A percentile compares a stretch with the other conserved stretches of the same genome.
Evolutionary conservation across 2,329 filamentous ascomycete genomes (phyloP).

Genomic region (Gliomastix tumulicola): DNA sequence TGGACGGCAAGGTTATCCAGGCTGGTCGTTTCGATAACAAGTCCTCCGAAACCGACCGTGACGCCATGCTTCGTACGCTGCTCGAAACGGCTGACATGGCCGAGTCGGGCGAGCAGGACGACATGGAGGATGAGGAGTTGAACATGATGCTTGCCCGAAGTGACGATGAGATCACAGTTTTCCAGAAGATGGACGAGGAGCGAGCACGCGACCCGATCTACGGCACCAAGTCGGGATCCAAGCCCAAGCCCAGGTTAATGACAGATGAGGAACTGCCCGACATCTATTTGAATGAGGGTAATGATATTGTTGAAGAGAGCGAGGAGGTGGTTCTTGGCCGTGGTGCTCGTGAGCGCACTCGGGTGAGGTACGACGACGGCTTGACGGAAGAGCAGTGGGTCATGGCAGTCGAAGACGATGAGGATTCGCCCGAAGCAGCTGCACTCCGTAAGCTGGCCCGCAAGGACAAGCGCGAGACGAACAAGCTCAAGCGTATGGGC

Average conservation of each 20-base stretch:
- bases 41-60: slow-evolving; percentile 95
- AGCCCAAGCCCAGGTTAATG: slow-evolving; percentile 72
- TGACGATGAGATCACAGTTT: slow-evolving; percentile 69
- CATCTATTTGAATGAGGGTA: slow-evolving; percentile 85
- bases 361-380: slow-evolving; percentile 93
- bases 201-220: slow-evolving; percentile 61
- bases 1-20: slow-evolving; percentile 99
- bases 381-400: slow-evolving; percentile 99
- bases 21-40: slow-evolving; percentile 99
- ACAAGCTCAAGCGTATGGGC: slow-evolving; percentile 57
- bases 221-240: slow-evolving; percentile 57
- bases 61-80: slow-evolving; percentile 90
- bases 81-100: slow-evolving; percentile 75
- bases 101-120: slow-evolving; percentile 71
- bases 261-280: slow-evolving; percentile 84
- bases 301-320: slow-evolving; percentile 64
- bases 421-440: slow-evolving; percentile 88
- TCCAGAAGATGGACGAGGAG: slow-evolving; percentile 79
- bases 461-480: slow-evolving; percentile 71
- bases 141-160: slow-evolving; percentile 90
- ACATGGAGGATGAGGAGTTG: slow-evolving; percentile 97
- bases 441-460: slow-evolving; percentile 83
- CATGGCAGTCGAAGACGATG: slow-evolving; percentile 93
- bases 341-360: slow-evolving; percentile 88
- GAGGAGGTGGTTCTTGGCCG: slow-evolving; percentile 73